Percentiles rank a stretch among this genome's conserved stretches.
These are phyloP conservation scores for Rhizopogon rudus DNA, from an alignment of 768 basidiomycete species.

Conservation along the genomic window DNA sequence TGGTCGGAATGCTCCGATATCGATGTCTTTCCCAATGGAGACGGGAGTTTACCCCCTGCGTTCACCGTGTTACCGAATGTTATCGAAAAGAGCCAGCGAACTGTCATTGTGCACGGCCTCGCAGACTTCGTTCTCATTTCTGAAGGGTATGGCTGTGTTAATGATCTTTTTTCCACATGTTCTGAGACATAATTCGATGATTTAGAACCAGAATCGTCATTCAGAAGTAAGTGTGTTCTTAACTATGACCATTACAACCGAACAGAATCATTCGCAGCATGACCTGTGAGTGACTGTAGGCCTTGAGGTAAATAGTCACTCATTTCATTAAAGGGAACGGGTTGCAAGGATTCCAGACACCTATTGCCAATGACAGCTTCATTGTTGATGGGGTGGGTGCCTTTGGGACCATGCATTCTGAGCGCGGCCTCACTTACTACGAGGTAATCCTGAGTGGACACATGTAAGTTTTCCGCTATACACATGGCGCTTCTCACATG, in stretches of 20 bases:
- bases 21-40: constrained; percentile 58
- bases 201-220: constrained; percentile 44
- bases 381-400: constrained; percentile 68
- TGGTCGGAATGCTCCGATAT: constrained; percentile 63
- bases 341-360: constrained; percentile 68
- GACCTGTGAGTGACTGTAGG: background rate
- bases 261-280: background rate
- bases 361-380: constrained; percentile 61
- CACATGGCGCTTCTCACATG: background rate
- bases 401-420: constrained; percentile 57
- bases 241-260: background rate
- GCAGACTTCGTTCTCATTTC: constrained; percentile 72
- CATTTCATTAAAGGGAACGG: background rate
- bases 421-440: constrained; percentile 62
- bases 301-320: background rate
- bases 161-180: background rate
- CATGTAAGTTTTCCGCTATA: constrained; percentile 33
- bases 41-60: constrained; percentile 55
- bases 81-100: constrained; percentile 68
- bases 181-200: background rate
- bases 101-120: constrained; percentile 67
- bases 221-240: background rate
- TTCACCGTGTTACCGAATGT: constrained; percentile 67
- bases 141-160: constrained; percentile 46
- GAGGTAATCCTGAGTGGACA: constrained; percentile 70